Conservation (phyloP, 2,329 filamentous ascomycete species). For the Acrocalymma vagum region DNA sequence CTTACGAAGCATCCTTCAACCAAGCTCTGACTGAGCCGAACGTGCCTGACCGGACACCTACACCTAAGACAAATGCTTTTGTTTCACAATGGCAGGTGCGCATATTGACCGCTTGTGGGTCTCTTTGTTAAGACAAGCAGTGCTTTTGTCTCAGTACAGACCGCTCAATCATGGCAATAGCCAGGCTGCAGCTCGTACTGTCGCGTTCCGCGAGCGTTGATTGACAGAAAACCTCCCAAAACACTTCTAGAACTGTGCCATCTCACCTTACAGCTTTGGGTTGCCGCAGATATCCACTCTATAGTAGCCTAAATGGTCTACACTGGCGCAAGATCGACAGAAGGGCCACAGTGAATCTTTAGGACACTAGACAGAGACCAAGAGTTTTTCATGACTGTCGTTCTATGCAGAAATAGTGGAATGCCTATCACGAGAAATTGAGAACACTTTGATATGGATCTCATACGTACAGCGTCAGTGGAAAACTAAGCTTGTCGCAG, state of each 20-base stretch:
- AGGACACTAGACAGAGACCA: too few species aligned
- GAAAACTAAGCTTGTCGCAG: constrained; percentile 13
- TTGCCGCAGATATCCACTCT: too few species aligned
- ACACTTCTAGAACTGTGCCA: constrained; percentile 22
- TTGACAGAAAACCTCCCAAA: constrained; percentile 11
- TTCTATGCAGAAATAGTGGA: too few species aligned
- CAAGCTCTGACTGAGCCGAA: constrained; percentile 21
- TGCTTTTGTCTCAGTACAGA: constrained; percentile 39
- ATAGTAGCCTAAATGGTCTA: too few species aligned
- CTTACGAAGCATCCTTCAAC: constrained; percentile 12
- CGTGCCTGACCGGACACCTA: constrained; percentile 28
- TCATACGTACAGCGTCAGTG: constrained; percentile 21
- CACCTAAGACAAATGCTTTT: constrained; percentile 25
- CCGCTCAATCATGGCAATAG: constrained; percentile 29
- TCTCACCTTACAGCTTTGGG: too few species aligned
- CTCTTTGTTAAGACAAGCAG: constrained; percentile 19
- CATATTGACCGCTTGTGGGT: constrained; percentile 19
- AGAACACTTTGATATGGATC: constrained; percentile 6
- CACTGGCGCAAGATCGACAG: too few species aligned
- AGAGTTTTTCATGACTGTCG: too few species aligned
- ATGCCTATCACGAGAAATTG: too few species aligned
- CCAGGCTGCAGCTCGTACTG: constrained; percentile 30
- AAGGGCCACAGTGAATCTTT: too few species aligned
- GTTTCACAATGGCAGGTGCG: constrained; percentile 17
- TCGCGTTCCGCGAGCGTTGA: constrained; percentile 20